Evolutionary conservation across 1,139 yeast genomes (phyloP).

Genomic region (Hemisphaericaspora subhashii): DNA sequence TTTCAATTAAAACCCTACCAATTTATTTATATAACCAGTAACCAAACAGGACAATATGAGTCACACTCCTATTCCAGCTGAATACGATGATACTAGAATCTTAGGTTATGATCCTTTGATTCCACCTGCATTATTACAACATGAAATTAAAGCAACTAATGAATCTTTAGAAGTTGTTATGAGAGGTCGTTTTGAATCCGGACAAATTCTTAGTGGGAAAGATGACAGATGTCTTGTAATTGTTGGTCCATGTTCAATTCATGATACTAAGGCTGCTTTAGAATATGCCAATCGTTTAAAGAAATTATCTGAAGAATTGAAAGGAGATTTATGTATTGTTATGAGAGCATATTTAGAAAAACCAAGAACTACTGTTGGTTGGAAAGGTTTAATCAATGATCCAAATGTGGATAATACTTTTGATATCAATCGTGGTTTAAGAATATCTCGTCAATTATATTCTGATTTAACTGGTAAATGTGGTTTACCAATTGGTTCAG

Average conservation of each 20-base stretch:
- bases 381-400: slow-evolving; percentile 97
- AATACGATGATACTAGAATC: slow-evolving; percentile 85
- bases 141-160: slow-evolving; percentile 74
- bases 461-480: slow-evolving; percentile 65
- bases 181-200: slow-evolving; percentile 75
- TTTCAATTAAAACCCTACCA: no score
- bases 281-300: slow-evolving; percentile 77
- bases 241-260: slow-evolving; percentile 96
- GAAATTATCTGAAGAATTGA: slow-evolving; percentile 58
- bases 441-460: slow-evolving; percentile 85
- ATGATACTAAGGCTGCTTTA: slow-evolving; percentile 88
- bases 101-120: slow-evolving; percentile 93
- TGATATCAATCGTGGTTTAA: slow-evolving; percentile 91
- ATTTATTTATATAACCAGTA: no score
- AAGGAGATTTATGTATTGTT: slow-evolving; percentile 76
- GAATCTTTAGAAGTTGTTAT: slow-evolving; percentile 61
- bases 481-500: slow-evolving; percentile 86
- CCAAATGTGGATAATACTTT: slow-evolving; percentile 94
- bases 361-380: slow-evolving; percentile 98
- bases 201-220: slow-evolving; percentile 66
- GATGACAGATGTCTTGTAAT: slow-evolving; percentile 82
- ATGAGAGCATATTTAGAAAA: slow-evolving; percentile 98
- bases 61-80: slow-evolving; percentile 61
- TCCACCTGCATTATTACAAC: slow-evolving; percentile 92
- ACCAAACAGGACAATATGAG: no score